Base-by-base conservation (phyloP, 768 basidiomycete species). In the Leccinum pellstonianum region DNA sequence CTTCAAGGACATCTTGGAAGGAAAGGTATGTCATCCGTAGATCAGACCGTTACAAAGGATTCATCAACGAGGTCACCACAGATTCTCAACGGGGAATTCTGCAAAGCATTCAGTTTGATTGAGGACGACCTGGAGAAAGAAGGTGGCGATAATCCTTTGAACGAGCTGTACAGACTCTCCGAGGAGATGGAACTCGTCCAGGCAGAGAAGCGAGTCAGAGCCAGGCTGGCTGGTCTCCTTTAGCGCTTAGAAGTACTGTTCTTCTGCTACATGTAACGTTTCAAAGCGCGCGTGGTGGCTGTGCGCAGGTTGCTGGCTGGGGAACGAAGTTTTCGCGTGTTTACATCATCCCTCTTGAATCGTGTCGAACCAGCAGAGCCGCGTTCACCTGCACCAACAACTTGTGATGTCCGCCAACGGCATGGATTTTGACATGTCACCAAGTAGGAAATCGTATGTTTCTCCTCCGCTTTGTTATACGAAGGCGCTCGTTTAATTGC, bases 371-470 rank as follows among this genome's bases (percentile, higher is more conserved):
- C 53, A 62, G 56, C 47, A 46, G 31, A 56, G 33, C 31, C 31
- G 57, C 38, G 56, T 49, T 48, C n/a, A 54, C 43, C 19, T 5
- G 43, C 43, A 25, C 60, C 29, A 38, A 31, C 60, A 53, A 48
- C 46, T 33, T 52, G 37, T 25, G n/a, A 82, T 83, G 81, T 78
- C 80, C 59, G 76, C 78, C 61, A 80, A 75, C 68, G 79, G 75
- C 50, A 86, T 90, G 84, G 86, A 87, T 55, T 75, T 86, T 19
- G 88, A 89, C 65, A 78, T 75, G 64, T 82, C 84, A 46, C 84
- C 85, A 48, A 79, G 80, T 65, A 81, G 77, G 65, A 85, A 81
- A 68, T 86, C 85, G 86, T 88, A 66, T 58, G 86, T 70, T 46
- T 80, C 25, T 62, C 56, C 58, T 27, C 48, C 49, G 51, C 49